Base-by-base conservation (phyloP, 2,329 filamentous ascomycete species). In the Alternaria longipes region DNA sequence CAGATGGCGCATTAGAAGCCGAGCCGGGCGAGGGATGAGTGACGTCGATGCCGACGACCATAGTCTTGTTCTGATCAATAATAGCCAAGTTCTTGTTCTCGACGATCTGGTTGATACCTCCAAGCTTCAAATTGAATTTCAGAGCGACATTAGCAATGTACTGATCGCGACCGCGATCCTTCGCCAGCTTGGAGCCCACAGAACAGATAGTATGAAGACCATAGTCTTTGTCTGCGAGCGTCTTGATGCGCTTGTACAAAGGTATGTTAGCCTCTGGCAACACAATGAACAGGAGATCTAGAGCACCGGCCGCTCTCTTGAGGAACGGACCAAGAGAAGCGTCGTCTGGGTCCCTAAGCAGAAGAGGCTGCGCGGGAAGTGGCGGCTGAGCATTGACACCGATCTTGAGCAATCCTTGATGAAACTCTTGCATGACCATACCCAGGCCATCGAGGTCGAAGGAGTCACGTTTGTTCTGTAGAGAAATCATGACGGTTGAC, bases 31-130 rank as follows among this genome's bases (percentile, higher is more conserved):
- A 93, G 0, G 93, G 93, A 69, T 97, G 94, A 0, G 93, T 95
- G 0, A 97, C 93, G 71, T 97, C 94, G 67, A 94, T 89, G 0
- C 93, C 93, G 4, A 95, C 86, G 1, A 97, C 81, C 91, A 97
- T 97, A 0, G 93, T 95, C 68, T 89, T 90, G 3, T 87, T 87
- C n/a, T n/a, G n/a, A n/a, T 89, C 83, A 16, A 73, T 60, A 1
- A 92, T 81, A 0, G 83, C 84, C 1, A 90, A 80, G 14, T 89
- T 85, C 0, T 81, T 68, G 12, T 77, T 65, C 5, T 79, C 77
- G 0, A 96, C 80, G 20, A 79, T 78, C 71, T 72, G 81, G 70
- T 97, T 97, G 77, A 92, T 85, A 8, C 72, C 79, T 1, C 69
- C 72, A 0, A 71, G 57, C 59, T 76, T 75, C 1, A 75, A 42